Conservation (phyloP, 495 filamentous ascomycete genomes). For the Trypethelium eluteriae region DNA sequence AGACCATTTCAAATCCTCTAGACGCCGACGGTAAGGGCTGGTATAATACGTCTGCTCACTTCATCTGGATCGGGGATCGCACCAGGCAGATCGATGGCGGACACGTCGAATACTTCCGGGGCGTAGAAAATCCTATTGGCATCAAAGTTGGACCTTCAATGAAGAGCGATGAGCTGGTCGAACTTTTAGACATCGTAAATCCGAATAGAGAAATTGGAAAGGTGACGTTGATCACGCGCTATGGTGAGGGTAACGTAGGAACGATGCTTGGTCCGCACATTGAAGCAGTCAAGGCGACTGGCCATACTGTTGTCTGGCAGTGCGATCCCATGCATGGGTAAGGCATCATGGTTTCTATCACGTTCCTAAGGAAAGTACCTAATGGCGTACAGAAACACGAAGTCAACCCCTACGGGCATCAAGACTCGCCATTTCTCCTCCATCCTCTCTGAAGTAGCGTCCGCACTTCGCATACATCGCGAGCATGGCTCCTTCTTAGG, state of each 20-base stretch:
- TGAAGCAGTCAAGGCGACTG: constrained; percentile 67
- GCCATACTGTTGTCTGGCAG: constrained; percentile 84
- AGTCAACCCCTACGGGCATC: constrained; percentile 59
- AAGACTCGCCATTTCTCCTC: constrained; percentile 85
- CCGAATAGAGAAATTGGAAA: constrained; percentile 75
- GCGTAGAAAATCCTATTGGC: constrained; percentile 88
- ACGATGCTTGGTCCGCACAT: constrained; percentile 73
- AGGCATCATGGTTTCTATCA: constrained; percentile 9
- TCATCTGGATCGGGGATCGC: constrained; percentile 96
- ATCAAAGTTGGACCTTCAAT: constrained; percentile 93
- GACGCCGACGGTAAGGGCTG: constrained; percentile 54
- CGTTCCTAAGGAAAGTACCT: not conserved
- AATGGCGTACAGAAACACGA: constrained; percentile 48
- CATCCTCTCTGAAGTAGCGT: constrained; percentile 75
- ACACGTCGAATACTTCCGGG: constrained; percentile 95
- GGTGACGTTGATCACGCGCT: constrained; percentile 91
- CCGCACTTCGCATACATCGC: constrained; percentile 74
- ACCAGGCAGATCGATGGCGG: constrained; percentile 86
- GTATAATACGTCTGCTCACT: constrained; percentile 81
- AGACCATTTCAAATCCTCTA: not conserved
- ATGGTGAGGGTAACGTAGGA: constrained; percentile 68
- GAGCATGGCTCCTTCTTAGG: constrained; percentile 76
- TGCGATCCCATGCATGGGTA: constrained; percentile 98
- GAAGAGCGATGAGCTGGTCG: constrained; percentile 59
- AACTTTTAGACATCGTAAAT: constrained; percentile 75